phyloP scores from a whole-genome alignment of 1,139 yeast genomes.

The Magnusiomyces paraingens region DNA sequence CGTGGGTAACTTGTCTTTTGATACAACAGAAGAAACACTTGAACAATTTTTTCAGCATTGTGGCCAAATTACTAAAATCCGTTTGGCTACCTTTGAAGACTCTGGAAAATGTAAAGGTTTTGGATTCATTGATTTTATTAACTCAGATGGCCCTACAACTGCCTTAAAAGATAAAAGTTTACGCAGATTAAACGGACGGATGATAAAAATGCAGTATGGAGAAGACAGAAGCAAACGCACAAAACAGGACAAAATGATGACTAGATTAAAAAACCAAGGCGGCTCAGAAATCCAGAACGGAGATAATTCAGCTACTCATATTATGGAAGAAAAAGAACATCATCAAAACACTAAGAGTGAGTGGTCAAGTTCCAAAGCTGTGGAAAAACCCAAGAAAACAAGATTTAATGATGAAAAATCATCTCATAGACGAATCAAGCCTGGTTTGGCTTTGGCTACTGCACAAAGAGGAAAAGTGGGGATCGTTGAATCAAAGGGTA shows the following conservation, averaged over 20 bases:
- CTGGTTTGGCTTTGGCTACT: constrained; percentile 80
- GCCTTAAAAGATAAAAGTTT: constrained; percentile 74
- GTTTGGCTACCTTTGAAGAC: constrained; percentile 98
- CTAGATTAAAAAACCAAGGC: not conserved
- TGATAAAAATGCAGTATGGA: constrained; percentile 83
- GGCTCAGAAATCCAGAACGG: not conserved
- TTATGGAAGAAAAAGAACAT: not conserved
- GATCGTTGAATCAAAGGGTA: constrained; percentile 86
- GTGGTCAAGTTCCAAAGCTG: constrained; percentile 5
- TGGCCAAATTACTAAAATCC: constrained; percentile 71
- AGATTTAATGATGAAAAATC: constrained; percentile 24
- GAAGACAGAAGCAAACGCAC: constrained; percentile 86
- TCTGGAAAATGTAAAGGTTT: constrained; percentile 95
- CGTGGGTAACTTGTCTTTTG: constrained; percentile 90
- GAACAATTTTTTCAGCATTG: constrained; percentile 69
- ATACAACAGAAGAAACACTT: constrained; percentile 76
- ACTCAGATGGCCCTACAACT: constrained; percentile 71
- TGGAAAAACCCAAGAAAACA: constrained; percentile 22
- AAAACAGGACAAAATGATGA: constrained; percentile 37
- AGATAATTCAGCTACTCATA: constrained; percentile 2
- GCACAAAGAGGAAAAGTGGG: constrained; percentile 91
- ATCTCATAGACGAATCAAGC: constrained; percentile 49
- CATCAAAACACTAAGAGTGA: constrained; percentile 6
- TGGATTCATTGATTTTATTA: constrained; percentile 82
- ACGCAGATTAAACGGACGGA: constrained; percentile 62